phyloP scores from a whole-genome alignment of 345 rosid species.

The Boechera retrofracta region DNA sequence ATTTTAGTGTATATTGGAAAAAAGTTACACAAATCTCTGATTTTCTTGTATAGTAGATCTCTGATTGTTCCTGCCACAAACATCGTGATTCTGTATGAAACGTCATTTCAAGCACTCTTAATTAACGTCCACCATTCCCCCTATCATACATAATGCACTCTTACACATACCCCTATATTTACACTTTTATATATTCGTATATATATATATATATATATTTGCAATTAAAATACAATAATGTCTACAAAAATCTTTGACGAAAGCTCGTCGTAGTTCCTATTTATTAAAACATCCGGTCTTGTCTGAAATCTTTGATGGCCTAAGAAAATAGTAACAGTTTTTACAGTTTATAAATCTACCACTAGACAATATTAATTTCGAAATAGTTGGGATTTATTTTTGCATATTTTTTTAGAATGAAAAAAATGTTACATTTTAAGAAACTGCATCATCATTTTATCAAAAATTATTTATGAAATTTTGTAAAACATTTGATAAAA shows the following conservation, averaged over 20 bases:
- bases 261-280: constrained; percentile 20
- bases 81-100: constrained; percentile 54
- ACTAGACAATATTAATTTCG: no score
- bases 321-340: not conserved
- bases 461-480: not conserved
- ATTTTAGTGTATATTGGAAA: constrained; percentile 31
- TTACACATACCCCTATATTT: constrained; percentile 40
- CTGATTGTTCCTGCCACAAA: constrained; percentile 51
- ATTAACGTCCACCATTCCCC: constrained; percentile 44
- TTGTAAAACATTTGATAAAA: constrained; percentile 5
- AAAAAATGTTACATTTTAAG: no score
- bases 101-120: constrained; percentile 58
- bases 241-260: constrained; percentile 28
- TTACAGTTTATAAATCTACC: not conserved
- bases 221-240: not conserved
- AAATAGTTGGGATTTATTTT: no score
- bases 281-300: not conserved
- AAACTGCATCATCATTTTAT: no score
- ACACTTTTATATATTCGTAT: constrained; percentile 25
- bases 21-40: constrained; percentile 32
- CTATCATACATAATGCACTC: constrained; percentile 47
- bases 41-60: constrained; percentile 31
- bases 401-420: no score
- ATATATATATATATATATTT: not conserved
- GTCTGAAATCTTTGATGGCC: not conserved